These are phyloP conservation scores for Bipolaris bicolor DNA, from an alignment of 2,329 filamentous ascomycete genomes.

Conservation along the genomic window DNA sequence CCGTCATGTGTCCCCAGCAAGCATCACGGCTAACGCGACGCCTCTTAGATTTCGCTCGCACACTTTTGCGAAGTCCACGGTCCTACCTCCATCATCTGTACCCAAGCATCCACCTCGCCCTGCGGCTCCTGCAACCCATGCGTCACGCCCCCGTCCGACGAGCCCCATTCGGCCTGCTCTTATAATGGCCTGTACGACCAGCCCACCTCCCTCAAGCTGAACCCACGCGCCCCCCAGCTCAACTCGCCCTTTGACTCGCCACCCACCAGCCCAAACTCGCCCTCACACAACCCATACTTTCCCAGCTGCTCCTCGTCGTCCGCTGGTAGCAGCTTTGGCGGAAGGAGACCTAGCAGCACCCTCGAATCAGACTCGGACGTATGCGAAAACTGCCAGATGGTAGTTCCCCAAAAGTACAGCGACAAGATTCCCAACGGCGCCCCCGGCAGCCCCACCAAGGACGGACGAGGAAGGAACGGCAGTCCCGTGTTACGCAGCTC, in stretches of 20 bases:
- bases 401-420: constrained; percentile 61
- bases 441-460: constrained; percentile 57
- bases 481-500: constrained; percentile 63
- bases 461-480: constrained; percentile 57
- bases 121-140: constrained; percentile 61
- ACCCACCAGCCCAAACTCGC: constrained; percentile 50
- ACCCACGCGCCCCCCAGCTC: constrained; percentile 41
- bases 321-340: constrained; percentile 39
- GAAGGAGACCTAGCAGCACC: constrained; percentile 43
- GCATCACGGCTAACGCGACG: constrained; percentile 10
- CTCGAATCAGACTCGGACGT: constrained; percentile 58
- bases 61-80: constrained; percentile 69
- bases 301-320: constrained; percentile 46
- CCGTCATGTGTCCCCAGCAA: constrained; percentile 11
- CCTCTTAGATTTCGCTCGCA: constrained; percentile 62
- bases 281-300: constrained; percentile 58
- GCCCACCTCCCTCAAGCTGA: constrained; percentile 40
- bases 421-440: constrained; percentile 60
- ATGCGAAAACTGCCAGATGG: constrained; percentile 64
- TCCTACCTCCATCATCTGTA: constrained; percentile 67
- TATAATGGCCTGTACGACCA: constrained; percentile 45
- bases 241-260: constrained; percentile 50
- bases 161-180: constrained; percentile 40
- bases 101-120: constrained; percentile 62
- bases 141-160: constrained; percentile 51